A percentile compares a stretch with the other conserved stretches of the same genome.
These are phyloP conservation scores for Suillus plorans DNA, from an alignment of 768 basidiomycete species.

Conservation along the genomic window DNA sequence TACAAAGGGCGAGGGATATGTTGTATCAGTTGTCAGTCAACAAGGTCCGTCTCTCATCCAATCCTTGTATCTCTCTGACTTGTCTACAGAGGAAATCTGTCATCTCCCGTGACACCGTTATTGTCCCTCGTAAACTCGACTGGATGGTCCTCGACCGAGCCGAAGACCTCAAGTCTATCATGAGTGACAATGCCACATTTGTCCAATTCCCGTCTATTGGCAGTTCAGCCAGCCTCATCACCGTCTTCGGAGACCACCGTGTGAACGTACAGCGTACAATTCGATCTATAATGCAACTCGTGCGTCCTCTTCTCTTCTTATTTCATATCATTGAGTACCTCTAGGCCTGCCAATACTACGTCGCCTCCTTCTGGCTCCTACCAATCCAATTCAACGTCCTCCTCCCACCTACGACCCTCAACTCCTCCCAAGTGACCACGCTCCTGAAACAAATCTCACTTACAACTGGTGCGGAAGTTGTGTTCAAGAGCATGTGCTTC, in stretches of 20 bases:
- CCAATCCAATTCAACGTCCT: conserved; percentile 93
- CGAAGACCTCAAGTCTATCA: conserved; percentile 88
- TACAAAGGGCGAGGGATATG: conserved; percentile 95
- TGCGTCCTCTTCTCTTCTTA: conserved; percentile 40
- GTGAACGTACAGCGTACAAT: conserved; percentile 95
- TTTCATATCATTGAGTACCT: conserved; percentile 19
- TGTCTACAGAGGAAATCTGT: conserved; percentile 74
- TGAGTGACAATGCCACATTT: conserved; percentile 96
- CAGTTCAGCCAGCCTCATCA: conserved; percentile 88
- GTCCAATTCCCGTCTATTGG: conserved; percentile 93
- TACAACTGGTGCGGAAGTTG: conserved; percentile 87
- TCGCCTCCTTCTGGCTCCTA: conserved; percentile 96
- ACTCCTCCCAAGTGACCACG: conserved; percentile 77
- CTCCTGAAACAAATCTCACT: conserved; percentile 86
- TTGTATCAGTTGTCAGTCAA: conserved; percentile 81
- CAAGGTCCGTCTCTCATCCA: conserved; percentile 54
- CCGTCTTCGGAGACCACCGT: conserved; percentile 90
- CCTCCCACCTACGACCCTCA: conserved; percentile 78
- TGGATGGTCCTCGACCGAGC: conserved; percentile 98
- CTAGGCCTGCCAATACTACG: conserved; percentile 92
- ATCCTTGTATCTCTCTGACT: neutral
- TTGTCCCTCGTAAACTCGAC: conserved; percentile 94
- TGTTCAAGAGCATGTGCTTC: conserved; percentile 97
- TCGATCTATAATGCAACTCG: conserved; percentile 91
- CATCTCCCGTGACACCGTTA: conserved; percentile 90